Evolutionary conservation across 371 early-diverging fungal genomes (phyloP), one percentile per base, ranked within the genome.

Genomic region (Apophysomyces sp.): DNA sequence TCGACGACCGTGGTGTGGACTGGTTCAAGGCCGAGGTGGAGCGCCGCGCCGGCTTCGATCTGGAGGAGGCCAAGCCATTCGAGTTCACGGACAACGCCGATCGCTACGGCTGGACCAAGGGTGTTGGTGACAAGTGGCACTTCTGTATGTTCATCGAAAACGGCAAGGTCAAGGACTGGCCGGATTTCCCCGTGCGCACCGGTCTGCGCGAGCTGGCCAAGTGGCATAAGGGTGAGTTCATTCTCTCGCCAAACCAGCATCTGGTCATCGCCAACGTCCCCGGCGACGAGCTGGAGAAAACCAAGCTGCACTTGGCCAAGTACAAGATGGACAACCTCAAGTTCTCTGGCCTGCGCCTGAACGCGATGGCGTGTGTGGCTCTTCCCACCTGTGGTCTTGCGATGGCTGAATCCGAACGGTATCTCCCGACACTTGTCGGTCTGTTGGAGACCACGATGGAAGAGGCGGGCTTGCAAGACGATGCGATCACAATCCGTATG

Each of bases 321-420:
- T 90, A 92, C 84, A 85, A 89, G 63, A 80, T 95, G 62, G 89
- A 92, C 71, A 94, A 94, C 72, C 81, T 89, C 59, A 77, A 85
- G 53, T 89, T 89, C 79, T 82, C 88, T 7, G 92, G 89, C 27
- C 74, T 94, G 58, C 88, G 94, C 57, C 83, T 94, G 70, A 90
- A 94, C 72, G 90, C 93, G 28, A 94, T 96, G 95, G 94, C 95
- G 26, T 95, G 97, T 77, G 95, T 93, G 15, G 95, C 97, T 31
- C 82, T 96, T 65, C 97, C 97, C 3, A 95, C 95, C 15, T 95
- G 97, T 76, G 91, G 87, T 58, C 81, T 95, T 60, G 97, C 97
- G 36, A 94, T 96, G 94, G 97, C 97, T 58, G 97, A 96, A 85
- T 89, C 92, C 31, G 97, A 96, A 81, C 91, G 97, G 53, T 95